Percentiles rank a stretch among this genome's conserved stretches.
Evolutionary conservation across 495 filamentous ascomycete genomes (phyloP).

Genomic region (Penicillium mononematosum): DNA sequence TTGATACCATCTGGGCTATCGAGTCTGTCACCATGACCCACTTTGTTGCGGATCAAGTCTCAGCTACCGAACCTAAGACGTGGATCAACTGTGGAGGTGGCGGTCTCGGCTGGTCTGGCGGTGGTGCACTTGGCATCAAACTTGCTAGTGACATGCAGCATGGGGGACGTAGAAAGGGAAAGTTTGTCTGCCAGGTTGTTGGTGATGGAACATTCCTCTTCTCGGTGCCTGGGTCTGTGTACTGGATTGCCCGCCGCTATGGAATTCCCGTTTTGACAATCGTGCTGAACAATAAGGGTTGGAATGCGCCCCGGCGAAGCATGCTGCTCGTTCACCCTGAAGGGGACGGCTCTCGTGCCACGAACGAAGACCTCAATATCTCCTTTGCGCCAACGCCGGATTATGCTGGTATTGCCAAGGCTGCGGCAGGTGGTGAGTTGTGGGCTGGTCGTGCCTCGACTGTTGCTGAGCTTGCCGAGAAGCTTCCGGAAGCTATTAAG

Average conservation of each 20-base stretch:
- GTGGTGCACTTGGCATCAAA: slow-evolving; percentile 83
- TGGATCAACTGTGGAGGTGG: slow-evolving; percentile 96
- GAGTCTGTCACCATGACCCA: slow-evolving; percentile 85
- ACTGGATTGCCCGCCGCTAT: slow-evolving; percentile 88
- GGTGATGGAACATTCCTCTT: slow-evolving; percentile 93
- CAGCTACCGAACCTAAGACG: slow-evolving; percentile 69
- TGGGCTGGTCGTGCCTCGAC: slow-evolving; percentile 67
- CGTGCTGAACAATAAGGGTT: slow-evolving; percentile 92
- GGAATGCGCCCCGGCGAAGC: slow-evolving; percentile 79
- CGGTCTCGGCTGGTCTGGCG: slow-evolving; percentile 93
- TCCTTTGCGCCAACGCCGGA: slow-evolving; percentile 83
- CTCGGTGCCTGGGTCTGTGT: slow-evolving; percentile 82
- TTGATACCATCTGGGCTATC: slow-evolving; percentile 79
- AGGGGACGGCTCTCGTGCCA: slow-evolving; percentile 73
- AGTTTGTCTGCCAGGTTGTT: slow-evolving; percentile 90
- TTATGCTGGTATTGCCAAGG: slow-evolving; percentile 88
- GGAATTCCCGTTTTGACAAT: slow-evolving; percentile 87
- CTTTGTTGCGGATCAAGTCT: slow-evolving; percentile 79
- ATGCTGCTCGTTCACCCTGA: slow-evolving; percentile 79
- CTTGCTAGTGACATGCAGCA: slow-evolving; percentile 67
- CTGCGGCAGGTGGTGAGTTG: slow-evolving; percentile 75
- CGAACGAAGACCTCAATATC: slow-evolving; percentile 87
- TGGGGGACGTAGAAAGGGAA: slow-evolving; percentile 60
- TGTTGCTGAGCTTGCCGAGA: slow-evolving; percentile 57
- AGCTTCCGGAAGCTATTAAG: slow-evolving; percentile 65